Conservation (phyloP, 768 basidiomycete genomes). For the Macrolepiota albuminosa region DNA sequence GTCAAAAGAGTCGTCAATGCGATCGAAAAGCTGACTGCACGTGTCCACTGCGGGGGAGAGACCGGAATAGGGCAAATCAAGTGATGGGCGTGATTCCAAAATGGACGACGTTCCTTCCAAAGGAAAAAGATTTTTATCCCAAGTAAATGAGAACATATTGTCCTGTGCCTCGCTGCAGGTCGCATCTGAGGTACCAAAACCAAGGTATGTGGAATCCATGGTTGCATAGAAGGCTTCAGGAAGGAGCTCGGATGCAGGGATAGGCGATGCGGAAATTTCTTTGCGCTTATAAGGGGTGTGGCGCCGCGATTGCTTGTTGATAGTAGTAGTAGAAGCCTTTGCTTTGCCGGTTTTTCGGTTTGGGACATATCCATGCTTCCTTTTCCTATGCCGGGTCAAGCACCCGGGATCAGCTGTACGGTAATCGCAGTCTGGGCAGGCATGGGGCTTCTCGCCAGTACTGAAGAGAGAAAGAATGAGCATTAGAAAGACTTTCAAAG, state of each 20-base stretch:
- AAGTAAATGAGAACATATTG: neutral
- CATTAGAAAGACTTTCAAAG: neutral
- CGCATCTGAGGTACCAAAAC: neutral
- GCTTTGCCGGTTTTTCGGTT: neutral
- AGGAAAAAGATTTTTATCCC: slow-evolving; percentile 4
- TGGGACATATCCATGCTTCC: slow-evolving; percentile 20
- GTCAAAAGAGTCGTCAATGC: neutral
- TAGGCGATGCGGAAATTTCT: neutral
- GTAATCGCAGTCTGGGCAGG: slow-evolving; percentile 24
- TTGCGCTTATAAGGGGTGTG: slow-evolving; percentile 2
- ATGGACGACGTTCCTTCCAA: neutral
- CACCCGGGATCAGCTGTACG: slow-evolving; percentile 25
- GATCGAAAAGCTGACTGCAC: slow-evolving; percentile 1
- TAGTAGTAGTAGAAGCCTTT: neutral
- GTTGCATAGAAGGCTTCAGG: neutral
- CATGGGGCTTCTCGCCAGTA: slow-evolving; percentile 22
- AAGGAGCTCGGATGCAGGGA: neutral
- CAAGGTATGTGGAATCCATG: neutral
- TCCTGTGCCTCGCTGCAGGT: too few relatives aligned
- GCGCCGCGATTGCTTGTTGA: neutral
- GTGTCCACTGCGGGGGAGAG: slow-evolving; percentile 1
- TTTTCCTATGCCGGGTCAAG: slow-evolving; percentile 28
- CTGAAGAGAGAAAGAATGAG: slow-evolving; percentile 12
- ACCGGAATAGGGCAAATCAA: neutral
- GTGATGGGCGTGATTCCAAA: neutral